A percentile compares a stretch with the other conserved stretches of the same genome.
These are phyloP conservation scores for Pichia sp. DNA, from an alignment of 1,139 yeast genomes.

Conservation along the genomic window DNA sequence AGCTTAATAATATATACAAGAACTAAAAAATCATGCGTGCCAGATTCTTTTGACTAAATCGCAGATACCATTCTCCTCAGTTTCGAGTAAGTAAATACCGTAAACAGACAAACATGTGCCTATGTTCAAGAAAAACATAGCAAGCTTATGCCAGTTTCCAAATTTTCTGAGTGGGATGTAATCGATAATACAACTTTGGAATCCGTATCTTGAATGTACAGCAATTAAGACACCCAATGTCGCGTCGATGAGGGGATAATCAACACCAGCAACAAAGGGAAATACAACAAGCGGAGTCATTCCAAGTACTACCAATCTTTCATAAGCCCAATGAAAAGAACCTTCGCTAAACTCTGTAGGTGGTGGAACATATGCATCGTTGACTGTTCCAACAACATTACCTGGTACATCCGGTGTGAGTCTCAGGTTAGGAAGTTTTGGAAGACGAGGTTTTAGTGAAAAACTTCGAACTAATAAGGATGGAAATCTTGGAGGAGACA, in stretches of 20 bases:
- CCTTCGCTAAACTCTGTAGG: conserved; percentile 53
- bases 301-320: conserved; percentile 54
- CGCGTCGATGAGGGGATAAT: conserved; percentile 53
- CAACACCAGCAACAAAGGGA: conserved; percentile 57
- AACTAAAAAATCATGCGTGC: conserved; percentile 9
- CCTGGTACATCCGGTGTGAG: conserved; percentile 44
- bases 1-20: conserved; percentile 3
- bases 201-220: conserved; percentile 66
- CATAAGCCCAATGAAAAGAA: conserved; percentile 70
- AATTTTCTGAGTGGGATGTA: conserved; percentile 72
- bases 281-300: conserved; percentile 61
- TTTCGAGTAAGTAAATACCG: conserved; percentile 66
- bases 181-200: conserved; percentile 75
- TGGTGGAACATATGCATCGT: conserved; percentile 68
- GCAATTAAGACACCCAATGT: conserved; percentile 51
- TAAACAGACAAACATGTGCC: conserved; percentile 62
- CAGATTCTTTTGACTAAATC: conserved; percentile 18
- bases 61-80: conserved; percentile 42
- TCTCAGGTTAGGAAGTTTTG: conserved; percentile 19
- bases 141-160: conserved; percentile 60
- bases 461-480: conserved; percentile 8
- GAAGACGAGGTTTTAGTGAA: conserved; percentile 19
- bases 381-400: conserved; percentile 66
- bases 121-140: conserved; percentile 55
- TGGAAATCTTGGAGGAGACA: not conserved